A percentile compares a stretch with the other conserved stretches of the same genome.
These are phyloP conservation scores for Claviceps africana DNA, from an alignment of 2,329 filamentous ascomycete species.

Conservation along the genomic window DNA sequence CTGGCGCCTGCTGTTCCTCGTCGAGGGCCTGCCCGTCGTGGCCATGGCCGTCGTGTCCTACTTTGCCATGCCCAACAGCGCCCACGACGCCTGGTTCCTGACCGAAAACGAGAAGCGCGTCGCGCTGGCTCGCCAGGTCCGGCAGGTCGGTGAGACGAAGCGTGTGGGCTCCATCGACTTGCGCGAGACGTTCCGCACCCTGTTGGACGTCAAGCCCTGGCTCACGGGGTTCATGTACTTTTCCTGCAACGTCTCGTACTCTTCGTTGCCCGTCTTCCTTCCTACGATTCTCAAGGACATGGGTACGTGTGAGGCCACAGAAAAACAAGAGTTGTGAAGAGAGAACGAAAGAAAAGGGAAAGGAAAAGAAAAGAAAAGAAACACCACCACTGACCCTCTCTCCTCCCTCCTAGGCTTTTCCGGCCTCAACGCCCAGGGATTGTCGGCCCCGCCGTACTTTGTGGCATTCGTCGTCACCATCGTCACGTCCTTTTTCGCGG, in stretches of 20 bases:
- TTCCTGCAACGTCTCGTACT: slow-evolving; percentile 18
- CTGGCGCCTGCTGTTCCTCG: slow-evolving; percentile 52
- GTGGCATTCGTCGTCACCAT: slow-evolving; percentile 9
- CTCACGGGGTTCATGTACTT: slow-evolving; percentile 10
- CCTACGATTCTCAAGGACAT: slow-evolving; percentile 11
- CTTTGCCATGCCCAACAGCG: slow-evolving; percentile 13
- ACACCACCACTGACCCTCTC: not conserved
- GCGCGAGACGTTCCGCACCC: slow-evolving; percentile 16
- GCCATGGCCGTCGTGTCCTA: slow-evolving; percentile 17
- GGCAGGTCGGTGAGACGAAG: slow-evolving; percentile 3
- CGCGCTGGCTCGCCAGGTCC: slow-evolving; percentile 4
- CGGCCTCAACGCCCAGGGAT: slow-evolving; percentile 9
- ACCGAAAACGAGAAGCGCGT: slow-evolving; percentile 9
- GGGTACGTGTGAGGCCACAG: too few species aligned
- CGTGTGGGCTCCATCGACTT: slow-evolving; percentile 7
- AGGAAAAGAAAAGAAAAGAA: not conserved
- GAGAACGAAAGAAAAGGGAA: too few species aligned
- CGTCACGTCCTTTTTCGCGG: slow-evolving; percentile 7
- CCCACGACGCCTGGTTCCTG: slow-evolving; percentile 8
- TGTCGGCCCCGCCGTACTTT: slow-evolving; percentile 10
- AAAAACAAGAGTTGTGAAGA: too few species aligned
- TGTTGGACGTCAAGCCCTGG: slow-evolving; percentile 22
- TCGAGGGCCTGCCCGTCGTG: slow-evolving; percentile 26
- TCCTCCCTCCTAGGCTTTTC: slow-evolving; percentile 7
- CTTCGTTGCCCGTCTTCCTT: slow-evolving; percentile 13